Percentiles rank a stretch among this genome's conserved stretches.
These are phyloP conservation scores for Sideroxylon spinosum DNA, from an alignment of 179 eudicot species.

Conservation along the genomic window DNA sequence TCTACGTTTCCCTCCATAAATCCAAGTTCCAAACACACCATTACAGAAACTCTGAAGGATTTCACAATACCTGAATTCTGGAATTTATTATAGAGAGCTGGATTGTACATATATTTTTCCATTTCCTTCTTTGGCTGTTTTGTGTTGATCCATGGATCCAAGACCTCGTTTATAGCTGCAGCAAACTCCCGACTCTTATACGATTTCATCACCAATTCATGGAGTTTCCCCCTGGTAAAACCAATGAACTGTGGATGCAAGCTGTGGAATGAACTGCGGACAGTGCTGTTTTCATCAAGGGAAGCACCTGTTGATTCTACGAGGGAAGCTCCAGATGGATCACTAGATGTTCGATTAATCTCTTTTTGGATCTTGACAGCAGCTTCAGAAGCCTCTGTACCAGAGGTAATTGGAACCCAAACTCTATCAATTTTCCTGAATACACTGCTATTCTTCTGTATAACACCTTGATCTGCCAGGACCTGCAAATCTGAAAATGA, in stretches of 20 bases:
- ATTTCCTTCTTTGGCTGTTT: slow-evolving; percentile 86
- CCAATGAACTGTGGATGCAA: slow-evolving; percentile 92
- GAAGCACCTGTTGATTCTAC: slow-evolving; percentile 16
- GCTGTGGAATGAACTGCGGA: slow-evolving; percentile 49
- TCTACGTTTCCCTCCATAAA: too few relatives aligned
- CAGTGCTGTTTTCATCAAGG: slow-evolving; percentile 22
- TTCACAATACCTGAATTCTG: slow-evolving; percentile 37
- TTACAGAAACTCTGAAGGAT: background rate
- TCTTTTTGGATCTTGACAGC: slow-evolving; percentile 28
- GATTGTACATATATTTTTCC: slow-evolving; percentile 52
- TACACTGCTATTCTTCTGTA: slow-evolving; percentile 66
- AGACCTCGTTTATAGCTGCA: slow-evolving; percentile 88
- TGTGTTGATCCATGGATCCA: slow-evolving; percentile 91
- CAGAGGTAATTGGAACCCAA: slow-evolving; percentile 76
- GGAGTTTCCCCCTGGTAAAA: slow-evolving; percentile 88
- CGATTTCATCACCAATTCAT: slow-evolving; percentile 91
- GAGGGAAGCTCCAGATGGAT: slow-evolving; percentile 30
- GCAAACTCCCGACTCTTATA: slow-evolving; percentile 93
- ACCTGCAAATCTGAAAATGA: slow-evolving; percentile 51
- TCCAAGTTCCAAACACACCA: too few relatives aligned
- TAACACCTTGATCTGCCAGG: slow-evolving; percentile 59
- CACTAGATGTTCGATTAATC: slow-evolving; percentile 27
- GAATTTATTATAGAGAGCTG: slow-evolving; percentile 23
- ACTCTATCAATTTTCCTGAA: slow-evolving; percentile 72
- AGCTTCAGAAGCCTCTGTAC: slow-evolving; percentile 32